Percentiles rank a stretch among this genome's conserved stretches.
Evolutionary conservation across 2,329 filamentous ascomycete species (phyloP).

Genomic region (Pseudomassariella vexata): DNA sequence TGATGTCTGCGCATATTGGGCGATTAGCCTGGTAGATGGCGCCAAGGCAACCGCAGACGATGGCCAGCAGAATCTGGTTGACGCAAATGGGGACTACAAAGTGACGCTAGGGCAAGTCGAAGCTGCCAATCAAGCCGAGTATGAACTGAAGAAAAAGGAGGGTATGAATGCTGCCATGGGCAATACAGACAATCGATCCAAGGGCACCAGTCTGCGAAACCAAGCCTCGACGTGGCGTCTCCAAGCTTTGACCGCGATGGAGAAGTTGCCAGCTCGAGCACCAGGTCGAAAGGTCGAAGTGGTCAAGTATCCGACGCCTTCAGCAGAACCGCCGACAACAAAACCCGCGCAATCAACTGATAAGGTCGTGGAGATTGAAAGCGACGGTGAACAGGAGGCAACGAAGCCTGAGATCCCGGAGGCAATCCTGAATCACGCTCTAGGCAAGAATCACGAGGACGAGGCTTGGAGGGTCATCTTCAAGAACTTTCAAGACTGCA

Average conservation of each 20-base stretch:
- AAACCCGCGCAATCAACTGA: slow-evolving; percentile 9
- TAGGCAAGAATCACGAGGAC: not conserved
- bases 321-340: slow-evolving; percentile 15
- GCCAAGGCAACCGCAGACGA: slow-evolving; percentile 30
- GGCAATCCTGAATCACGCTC: slow-evolving; percentile 3
- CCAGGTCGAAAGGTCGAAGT: slow-evolving; percentile 40
- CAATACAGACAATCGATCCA: slow-evolving; percentile 9
- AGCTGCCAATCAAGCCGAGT: slow-evolving; percentile 11
- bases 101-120: slow-evolving; percentile 28
- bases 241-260: slow-evolving; percentile 40
- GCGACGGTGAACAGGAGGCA: slow-evolving; percentile 4
- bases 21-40: slow-evolving; percentile 35
- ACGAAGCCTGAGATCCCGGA: not conserved
- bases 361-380: not conserved
- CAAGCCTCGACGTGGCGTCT: slow-evolving; percentile 39
- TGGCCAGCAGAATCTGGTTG: slow-evolving; percentile 30
- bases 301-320: slow-evolving; percentile 24
- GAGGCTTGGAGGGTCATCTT: slow-evolving; percentile 16
- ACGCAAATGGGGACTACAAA: slow-evolving; percentile 42
- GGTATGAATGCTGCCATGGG: slow-evolving; percentile 17
- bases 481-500: slow-evolving; percentile 11
- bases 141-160: slow-evolving; percentile 7
- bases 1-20: slow-evolving; percentile 61
- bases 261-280: slow-evolving; percentile 36
- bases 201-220: slow-evolving; percentile 23